These are phyloP conservation scores for Gomphus bonarii DNA, from an alignment of 1,284 basidiomycete species.

Conservation along the genomic window DNA sequence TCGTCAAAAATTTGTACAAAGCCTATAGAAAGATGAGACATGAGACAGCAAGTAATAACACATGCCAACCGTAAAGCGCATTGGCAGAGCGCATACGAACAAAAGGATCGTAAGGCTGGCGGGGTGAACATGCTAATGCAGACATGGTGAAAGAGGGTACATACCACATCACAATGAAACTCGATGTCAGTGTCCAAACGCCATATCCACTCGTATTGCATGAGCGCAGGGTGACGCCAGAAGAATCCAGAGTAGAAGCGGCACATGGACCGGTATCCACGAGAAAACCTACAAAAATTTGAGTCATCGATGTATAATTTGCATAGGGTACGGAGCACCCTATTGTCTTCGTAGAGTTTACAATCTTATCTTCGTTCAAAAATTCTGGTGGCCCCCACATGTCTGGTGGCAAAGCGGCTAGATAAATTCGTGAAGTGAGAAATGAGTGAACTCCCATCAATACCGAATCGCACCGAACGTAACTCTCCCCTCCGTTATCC, in stretches of 20 bases:
- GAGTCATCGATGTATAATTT: neutral
- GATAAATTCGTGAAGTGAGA: neutral
- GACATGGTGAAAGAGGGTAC: neutral
- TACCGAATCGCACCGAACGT: neutral
- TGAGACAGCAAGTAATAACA: neutral
- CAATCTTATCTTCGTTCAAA: neutral
- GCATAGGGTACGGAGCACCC: neutral
- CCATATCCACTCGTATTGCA: constrained; percentile 8
- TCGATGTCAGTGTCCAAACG: constrained; percentile 6
- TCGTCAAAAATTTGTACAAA: constrained; percentile 6
- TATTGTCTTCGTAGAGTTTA: neutral
- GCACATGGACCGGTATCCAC: constrained; percentile 8
- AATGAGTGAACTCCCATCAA: neutral
- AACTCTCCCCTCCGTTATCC: constrained; percentile 3
- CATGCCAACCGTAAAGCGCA: constrained; percentile 4
- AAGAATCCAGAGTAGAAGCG: constrained; percentile 10
- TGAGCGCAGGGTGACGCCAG: constrained; percentile 7
- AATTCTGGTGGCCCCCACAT: constrained; percentile 7
- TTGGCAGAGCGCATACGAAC: constrained; percentile 2
- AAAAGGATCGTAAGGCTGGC: constrained; percentile 8
- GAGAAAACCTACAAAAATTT: neutral
- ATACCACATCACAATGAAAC: constrained; percentile 10
- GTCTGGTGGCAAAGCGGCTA: constrained; percentile 3
- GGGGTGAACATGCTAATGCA: neutral
- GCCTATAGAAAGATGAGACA: neutral